Evolutionary conservation across 192 early-diverging fungal genomes (phyloP).

Genomic region (Coemansia sp.): DNA sequence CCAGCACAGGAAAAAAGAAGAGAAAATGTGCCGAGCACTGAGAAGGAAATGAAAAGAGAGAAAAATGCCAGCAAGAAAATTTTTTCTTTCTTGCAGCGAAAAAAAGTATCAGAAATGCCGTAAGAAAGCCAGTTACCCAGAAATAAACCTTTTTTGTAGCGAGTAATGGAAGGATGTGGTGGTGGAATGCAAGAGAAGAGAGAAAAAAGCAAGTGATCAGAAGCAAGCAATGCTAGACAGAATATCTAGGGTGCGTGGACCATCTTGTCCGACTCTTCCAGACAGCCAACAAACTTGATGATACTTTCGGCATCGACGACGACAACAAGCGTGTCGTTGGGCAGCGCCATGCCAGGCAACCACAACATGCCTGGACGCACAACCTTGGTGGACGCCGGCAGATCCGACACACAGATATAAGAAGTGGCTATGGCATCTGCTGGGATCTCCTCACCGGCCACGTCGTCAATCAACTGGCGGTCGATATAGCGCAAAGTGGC

Average conservation of each 20-base stretch:
- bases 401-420: constrained; percentile 34
- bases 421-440: background rate
- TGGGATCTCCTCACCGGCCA: constrained; percentile 40
- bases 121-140: no score
- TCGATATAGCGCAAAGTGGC: constrained; percentile 34
- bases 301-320: constrained; percentile 34
- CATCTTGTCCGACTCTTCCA: constrained; percentile 15
- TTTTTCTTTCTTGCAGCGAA: no score
- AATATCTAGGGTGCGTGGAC: background rate
- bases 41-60: no score
- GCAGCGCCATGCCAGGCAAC: constrained; percentile 34
- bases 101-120: no score
- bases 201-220: background rate
- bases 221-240: background rate
- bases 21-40: no score
- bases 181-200: no score
- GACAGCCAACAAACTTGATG: constrained; percentile 35
- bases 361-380: constrained; percentile 47
- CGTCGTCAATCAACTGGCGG: constrained; percentile 42
- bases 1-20: no score
- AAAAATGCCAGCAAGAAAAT: no score
- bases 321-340: constrained; percentile 37
- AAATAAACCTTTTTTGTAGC: no score
- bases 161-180: no score
- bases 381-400: constrained; percentile 35